Evolutionary conservation across 2,329 filamentous ascomycete species (phyloP).

Genomic region (Thelonectria rubi): DNA sequence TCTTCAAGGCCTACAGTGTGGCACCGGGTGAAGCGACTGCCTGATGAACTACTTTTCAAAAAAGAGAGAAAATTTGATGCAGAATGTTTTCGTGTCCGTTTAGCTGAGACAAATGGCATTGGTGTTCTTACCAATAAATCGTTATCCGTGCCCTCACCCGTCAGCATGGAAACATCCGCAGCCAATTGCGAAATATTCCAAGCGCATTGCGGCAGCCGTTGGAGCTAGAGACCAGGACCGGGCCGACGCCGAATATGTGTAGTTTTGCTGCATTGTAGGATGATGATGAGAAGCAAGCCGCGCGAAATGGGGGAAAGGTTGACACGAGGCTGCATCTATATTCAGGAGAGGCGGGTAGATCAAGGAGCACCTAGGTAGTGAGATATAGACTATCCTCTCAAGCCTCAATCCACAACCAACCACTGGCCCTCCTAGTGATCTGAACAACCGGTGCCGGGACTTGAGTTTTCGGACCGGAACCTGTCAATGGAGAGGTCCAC

Average conservation of each 20-base stretch:
- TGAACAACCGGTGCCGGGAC: conserved; percentile 3
- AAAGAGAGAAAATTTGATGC: conserved; percentile 12
- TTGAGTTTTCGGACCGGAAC: conserved; percentile 10
- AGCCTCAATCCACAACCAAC: neutral
- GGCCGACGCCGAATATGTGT: neutral
- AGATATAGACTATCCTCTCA: neutral
- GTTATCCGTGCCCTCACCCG: conserved; percentile 1
- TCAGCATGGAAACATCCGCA: neutral
- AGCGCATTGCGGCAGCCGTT: conserved; percentile 4
- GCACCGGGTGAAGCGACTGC: conserved; percentile 52
- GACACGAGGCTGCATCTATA: conserved; percentile 1
- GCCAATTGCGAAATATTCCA: conserved; percentile 3
- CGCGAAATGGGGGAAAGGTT: conserved; percentile 2
- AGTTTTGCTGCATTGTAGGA: conserved; percentile 1
- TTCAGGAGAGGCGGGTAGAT: neutral
- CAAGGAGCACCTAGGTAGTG: no score
- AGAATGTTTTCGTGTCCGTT: conserved; percentile 6
- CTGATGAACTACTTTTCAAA: conserved; percentile 34
- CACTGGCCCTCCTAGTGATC: neutral
- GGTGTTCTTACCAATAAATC: neutral
- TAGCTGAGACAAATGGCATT: conserved; percentile 17
- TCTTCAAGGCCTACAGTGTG: conserved; percentile 78
- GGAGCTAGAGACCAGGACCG: conserved; percentile 12
- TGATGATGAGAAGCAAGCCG: neutral
- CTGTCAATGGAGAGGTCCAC: neutral